Percentiles rank a stretch among this genome's conserved stretches.
These are phyloP conservation scores for Salvia miltiorrhiza DNA, from an alignment of 257 asterid species.

Conservation along the genomic window DNA sequence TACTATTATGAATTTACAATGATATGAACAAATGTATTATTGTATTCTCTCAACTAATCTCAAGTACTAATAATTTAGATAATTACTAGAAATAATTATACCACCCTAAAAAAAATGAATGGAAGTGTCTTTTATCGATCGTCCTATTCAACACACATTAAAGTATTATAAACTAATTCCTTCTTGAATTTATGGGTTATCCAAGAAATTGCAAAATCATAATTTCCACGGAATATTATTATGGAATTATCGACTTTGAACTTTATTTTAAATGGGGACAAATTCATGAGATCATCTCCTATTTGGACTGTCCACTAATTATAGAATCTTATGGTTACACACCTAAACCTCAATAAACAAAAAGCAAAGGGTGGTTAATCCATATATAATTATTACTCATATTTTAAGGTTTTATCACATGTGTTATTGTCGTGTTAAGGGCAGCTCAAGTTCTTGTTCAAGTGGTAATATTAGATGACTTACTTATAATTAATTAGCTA, in stretches of 20 bases:
- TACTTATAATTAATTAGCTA: no score
- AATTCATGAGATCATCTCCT: neutral
- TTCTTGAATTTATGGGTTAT: neutral
- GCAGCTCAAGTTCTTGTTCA: no score
- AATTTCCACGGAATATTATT: neutral
- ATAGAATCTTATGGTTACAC: slow-evolving; percentile 1
- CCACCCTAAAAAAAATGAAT: neutral
- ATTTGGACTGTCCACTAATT: neutral
- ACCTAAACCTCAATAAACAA: neutral
- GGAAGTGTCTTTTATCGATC: neutral
- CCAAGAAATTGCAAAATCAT: neutral
- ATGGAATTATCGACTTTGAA: neutral
- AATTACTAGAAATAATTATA: neutral
- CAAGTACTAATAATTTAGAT: no score
- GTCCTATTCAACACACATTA: neutral
- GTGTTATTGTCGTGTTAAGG: neutral
- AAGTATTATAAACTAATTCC: neutral
- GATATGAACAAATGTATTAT: no score
- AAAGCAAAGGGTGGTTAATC: neutral
- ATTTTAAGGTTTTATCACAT: neutral
- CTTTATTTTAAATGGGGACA: neutral
- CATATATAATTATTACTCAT: neutral
- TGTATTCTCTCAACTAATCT: no score
- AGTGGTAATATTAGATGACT: no score
- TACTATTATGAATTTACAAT: no score